Conservation (phyloP, 495 filamentous ascomycete species). For the Neurospora sp. region DNA sequence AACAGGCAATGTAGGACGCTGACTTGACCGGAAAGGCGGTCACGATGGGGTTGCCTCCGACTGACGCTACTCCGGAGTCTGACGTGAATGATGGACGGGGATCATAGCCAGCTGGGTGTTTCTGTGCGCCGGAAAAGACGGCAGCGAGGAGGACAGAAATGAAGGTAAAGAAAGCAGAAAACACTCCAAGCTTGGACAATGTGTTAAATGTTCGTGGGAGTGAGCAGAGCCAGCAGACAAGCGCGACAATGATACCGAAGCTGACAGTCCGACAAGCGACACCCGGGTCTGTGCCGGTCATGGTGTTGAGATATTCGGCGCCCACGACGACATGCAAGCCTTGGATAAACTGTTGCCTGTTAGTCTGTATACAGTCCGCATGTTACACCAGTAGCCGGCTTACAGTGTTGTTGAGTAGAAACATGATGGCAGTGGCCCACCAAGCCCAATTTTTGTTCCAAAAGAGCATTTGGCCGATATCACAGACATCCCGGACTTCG, state of each 20-base stretch:
- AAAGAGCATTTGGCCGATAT: slow-evolving; percentile 83
- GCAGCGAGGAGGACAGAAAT: slow-evolving; percentile 71
- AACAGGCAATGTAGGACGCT: slow-evolving; percentile 69
- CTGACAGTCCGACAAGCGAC: slow-evolving; percentile 57
- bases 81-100: slow-evolving; percentile 29
- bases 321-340: slow-evolving; percentile 72
- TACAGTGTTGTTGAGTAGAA: slow-evolving; percentile 84
- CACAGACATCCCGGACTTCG: slow-evolving; percentile 80
- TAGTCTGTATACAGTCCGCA: slow-evolving; percentile 2
- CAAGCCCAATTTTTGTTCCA: slow-evolving; percentile 69
- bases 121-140: slow-evolving; percentile 65
- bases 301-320: slow-evolving; percentile 77
- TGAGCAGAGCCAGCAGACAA: slow-evolving; percentile 66
- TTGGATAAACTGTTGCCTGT: slow-evolving; percentile 11
- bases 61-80: slow-evolving; percentile 19
- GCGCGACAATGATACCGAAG: slow-evolving; percentile 57
- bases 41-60: slow-evolving; percentile 49
- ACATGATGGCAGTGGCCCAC: slow-evolving; percentile 81
- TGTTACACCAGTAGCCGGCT: slow-evolving; percentile 44
- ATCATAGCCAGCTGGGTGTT: slow-evolving; percentile 54
- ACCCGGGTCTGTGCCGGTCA: slow-evolving; percentile 42
- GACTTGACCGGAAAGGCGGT: slow-evolving; percentile 53
- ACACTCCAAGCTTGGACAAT: slow-evolving; percentile 63
- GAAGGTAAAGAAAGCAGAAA: slow-evolving; percentile 76
- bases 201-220: slow-evolving; percentile 72